Evolutionary conservation across 345 rosid species (phyloP), one percentile per base, ranked within the genome.

Genomic region (Aethionema arabicum): DNA sequence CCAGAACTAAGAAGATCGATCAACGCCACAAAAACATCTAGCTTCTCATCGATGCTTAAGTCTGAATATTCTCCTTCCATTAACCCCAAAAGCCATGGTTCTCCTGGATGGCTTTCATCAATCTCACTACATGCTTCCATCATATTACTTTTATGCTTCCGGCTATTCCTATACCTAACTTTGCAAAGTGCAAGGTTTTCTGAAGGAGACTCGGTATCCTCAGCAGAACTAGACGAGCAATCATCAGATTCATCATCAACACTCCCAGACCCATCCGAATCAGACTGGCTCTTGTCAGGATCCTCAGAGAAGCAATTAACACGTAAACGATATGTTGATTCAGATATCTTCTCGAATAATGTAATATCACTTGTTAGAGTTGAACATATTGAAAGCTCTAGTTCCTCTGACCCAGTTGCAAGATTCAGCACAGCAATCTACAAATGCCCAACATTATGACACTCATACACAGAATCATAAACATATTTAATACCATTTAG

Each of bases 51-150:
- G 63, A 90, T 80, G 76, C 86, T 83, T 74, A 90, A 67, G 75
- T 80, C 90, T 39, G 91, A 82, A 84, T 93, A 93, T 80, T 93
- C 99, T 21, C 96, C 95, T 74, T 93, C 99, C 88, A 82, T 77
- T 38, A 90, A 83, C 66, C 97, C 99, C 62, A 87, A 74, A 72
- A 93, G 66, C 97, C 99, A 93, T 48, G 84, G 83, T 62, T 87
- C 97, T 76, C 97, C 99, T 4, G 82, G 85, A 65, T 77, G 82
- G 79, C 96, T 87, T 82, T 93, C 99, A 83, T 93, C 99, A 77
- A 93, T 90, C 80, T 93, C 99, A 65, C 70, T 74, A 63, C 77
- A 50, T 11, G 80, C 65, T 11, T 72, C 71, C 53, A 80, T 30
- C 69, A 53, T 67, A 38, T 75, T 76, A 47, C 67, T 75, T 78